Conservation (phyloP, 257 asterid genomes). For the Catharanthus roseus region DNA sequence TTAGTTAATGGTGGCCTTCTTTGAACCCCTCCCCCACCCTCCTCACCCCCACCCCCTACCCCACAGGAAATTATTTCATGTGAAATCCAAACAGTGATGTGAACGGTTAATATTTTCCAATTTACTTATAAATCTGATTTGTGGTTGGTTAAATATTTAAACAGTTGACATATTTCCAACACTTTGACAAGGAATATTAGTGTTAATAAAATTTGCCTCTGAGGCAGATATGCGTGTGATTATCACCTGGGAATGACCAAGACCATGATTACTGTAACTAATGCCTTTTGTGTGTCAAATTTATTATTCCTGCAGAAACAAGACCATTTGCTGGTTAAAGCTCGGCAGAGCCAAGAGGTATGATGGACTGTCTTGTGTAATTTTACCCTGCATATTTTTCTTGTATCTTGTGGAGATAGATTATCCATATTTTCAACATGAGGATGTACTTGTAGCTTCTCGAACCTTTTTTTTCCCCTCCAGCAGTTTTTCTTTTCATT, state of each 20-base stretch:
- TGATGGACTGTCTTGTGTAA: slow-evolving; percentile 9
- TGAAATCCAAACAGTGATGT: neutral
- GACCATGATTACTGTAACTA: neutral
- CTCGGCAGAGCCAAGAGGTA: slow-evolving; percentile 78
- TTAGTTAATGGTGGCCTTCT: neutral
- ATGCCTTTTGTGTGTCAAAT: neutral
- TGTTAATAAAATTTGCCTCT: neutral
- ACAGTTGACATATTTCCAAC: neutral
- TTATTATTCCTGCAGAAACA: slow-evolving; percentile 52
- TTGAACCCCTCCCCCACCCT: too few relatives aligned
- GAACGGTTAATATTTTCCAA: neutral
- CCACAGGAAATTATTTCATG: neutral
- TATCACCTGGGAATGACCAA: neutral
- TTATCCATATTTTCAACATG: neutral
- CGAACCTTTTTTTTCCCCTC: neutral
- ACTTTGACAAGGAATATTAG: neutral
- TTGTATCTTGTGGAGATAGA: neutral
- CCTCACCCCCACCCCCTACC: too few relatives aligned
- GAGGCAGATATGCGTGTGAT: neutral
- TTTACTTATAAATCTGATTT: neutral
- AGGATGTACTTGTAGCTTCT: neutral
- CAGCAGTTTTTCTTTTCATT: neutral
- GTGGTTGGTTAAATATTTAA: neutral
- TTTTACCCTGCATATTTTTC: slow-evolving; percentile 4
- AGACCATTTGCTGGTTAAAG: slow-evolving; percentile 55